Conservation (phyloP, 2,329 filamentous ascomycete species). For the Didymella arachidicola region DNA sequence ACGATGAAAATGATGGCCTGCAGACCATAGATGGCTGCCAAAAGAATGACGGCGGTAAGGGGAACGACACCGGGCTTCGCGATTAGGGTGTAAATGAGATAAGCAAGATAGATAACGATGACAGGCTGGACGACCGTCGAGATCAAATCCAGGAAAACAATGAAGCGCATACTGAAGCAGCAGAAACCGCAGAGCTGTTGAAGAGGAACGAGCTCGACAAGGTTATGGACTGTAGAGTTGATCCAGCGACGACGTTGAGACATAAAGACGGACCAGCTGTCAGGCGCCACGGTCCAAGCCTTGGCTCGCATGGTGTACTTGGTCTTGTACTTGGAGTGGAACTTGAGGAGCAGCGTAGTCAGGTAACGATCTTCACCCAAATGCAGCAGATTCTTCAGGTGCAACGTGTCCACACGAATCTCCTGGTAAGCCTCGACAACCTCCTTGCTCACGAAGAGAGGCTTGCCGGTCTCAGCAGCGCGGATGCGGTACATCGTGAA, state of each 20-base stretch:
- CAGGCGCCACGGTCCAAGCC: conserved; percentile 96
- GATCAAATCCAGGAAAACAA: conserved; percentile 92
- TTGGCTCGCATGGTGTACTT: conserved; percentile 94
- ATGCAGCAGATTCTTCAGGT: conserved; percentile 98
- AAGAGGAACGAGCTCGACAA: conserved; percentile 93
- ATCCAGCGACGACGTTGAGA: conserved; percentile 99
- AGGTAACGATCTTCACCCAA: conserved; percentile 97
- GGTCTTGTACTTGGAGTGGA: conserved; percentile 94
- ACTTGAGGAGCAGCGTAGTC: conserved; percentile 91
- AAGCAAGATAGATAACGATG: conserved; percentile 86
- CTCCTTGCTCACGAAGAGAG: conserved; percentile 93
- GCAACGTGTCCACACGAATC: conserved; percentile 94
- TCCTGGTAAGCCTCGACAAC: conserved; percentile 87
- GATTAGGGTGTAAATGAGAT: conserved; percentile 80
- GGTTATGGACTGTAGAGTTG: conserved; percentile 98
- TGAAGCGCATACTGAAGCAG: conserved; percentile 99
- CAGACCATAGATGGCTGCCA: conserved; percentile 95
- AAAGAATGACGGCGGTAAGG: conserved; percentile 84
- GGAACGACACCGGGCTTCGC: conserved; percentile 72
- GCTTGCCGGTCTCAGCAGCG: conserved; percentile 91
- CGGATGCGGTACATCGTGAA: conserved; percentile 99
- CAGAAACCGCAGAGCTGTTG: conserved; percentile 98
- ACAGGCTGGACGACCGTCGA: conserved; percentile 93
- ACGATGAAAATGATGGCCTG: conserved; percentile 97
- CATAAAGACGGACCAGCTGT: conserved; percentile 92